A percentile compares a stretch with the other conserved stretches of the same genome.
phyloP scores from a whole-genome alignment of 805 yeast genomes.

The Lachancea lanzarotensis region DNA sequence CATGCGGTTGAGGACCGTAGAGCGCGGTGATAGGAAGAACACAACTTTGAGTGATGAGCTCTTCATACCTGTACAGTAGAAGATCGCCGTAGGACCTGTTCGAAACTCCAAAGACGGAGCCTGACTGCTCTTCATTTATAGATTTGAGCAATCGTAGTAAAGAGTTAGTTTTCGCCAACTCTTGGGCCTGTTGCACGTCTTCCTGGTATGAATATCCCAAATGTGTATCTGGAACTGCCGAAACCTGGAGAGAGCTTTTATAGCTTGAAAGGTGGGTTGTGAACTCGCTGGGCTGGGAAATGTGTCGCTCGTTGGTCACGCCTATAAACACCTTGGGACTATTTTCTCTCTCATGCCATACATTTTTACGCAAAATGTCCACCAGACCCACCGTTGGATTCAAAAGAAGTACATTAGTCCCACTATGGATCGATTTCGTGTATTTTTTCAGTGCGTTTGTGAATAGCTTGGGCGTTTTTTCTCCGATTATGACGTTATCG shows the following conservation, averaged over 20 bases:
- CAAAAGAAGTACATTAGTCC: slow-evolving; percentile 55
- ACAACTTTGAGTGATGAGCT: slow-evolving; percentile 20
- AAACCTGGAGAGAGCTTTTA: slow-evolving; percentile 2
- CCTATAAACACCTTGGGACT: slow-evolving; percentile 60
- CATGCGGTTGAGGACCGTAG: slow-evolving; percentile 20
- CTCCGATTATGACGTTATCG: slow-evolving; percentile 52
- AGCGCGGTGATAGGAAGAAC: slow-evolving; percentile 22
- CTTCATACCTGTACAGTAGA: slow-evolving; percentile 19
- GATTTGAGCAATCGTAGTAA: slow-evolving; percentile 10
- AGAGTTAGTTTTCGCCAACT: slow-evolving; percentile 7
- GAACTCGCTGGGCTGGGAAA: slow-evolving; percentile 2
- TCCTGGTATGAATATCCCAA: slow-evolving; percentile 7
- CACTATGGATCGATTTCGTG: slow-evolving; percentile 33
- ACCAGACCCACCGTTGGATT: slow-evolving; percentile 69
- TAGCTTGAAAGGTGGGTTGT: not conserved
- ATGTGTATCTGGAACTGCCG: slow-evolving; percentile 2
- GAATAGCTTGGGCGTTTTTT: slow-evolving; percentile 51
- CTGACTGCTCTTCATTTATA: slow-evolving; percentile 6
- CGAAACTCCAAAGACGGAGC: slow-evolving; percentile 6
- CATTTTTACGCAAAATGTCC: slow-evolving; percentile 38
- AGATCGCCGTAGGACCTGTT: slow-evolving; percentile 20
- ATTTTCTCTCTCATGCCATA: slow-evolving; percentile 44
- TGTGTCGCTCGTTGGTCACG: slow-evolving; percentile 13
- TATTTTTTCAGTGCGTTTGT: slow-evolving; percentile 44
- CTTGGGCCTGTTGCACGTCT: slow-evolving; percentile 6